Evolutionary conservation across 2,329 filamentous ascomycete species (phyloP).

Genomic region (Geosmithia morbida): DNA sequence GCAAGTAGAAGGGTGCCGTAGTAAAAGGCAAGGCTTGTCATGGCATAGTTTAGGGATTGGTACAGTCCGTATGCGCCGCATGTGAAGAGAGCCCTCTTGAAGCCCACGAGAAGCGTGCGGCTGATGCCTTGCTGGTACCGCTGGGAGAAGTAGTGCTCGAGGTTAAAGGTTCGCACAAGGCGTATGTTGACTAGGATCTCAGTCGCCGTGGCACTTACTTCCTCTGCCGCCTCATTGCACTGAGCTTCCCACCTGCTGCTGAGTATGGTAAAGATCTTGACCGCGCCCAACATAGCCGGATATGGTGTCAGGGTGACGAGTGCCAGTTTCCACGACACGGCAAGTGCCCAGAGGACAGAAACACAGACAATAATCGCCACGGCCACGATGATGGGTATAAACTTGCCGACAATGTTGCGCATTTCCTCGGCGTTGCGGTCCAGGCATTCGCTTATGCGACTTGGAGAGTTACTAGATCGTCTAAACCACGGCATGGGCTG

Average conservation of each 20-base stretch:
- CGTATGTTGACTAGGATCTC: slow-evolving; percentile 71
- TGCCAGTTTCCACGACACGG: slow-evolving; percentile 66
- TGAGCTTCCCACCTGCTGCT: slow-evolving; percentile 59
- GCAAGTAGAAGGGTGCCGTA: slow-evolving; percentile 57
- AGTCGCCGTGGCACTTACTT: slow-evolving; percentile 41
- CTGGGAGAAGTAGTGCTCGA: slow-evolving; percentile 55
- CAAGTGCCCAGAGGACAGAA: slow-evolving; percentile 61
- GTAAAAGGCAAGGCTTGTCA: slow-evolving; percentile 70
- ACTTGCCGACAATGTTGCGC: slow-evolving; percentile 66
- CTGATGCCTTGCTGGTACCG: slow-evolving; percentile 43
- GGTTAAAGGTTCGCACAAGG: slow-evolving; percentile 59
- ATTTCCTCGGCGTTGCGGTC: slow-evolving; percentile 80
- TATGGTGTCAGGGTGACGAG: slow-evolving; percentile 57
- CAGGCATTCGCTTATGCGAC: slow-evolving; percentile 53
- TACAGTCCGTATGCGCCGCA: slow-evolving; percentile 67
- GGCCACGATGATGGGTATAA: slow-evolving; percentile 55
- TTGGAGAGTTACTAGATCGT: slow-evolving; percentile 46
- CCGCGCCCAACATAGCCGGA: slow-evolving; percentile 53
- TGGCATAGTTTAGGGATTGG: slow-evolving; percentile 56
- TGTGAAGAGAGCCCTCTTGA: slow-evolving; percentile 49
- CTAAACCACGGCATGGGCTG: slow-evolving; percentile 76
- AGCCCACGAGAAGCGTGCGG: slow-evolving; percentile 42
- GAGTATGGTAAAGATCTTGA: slow-evolving; percentile 48
- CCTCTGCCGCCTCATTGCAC: slow-evolving; percentile 48
- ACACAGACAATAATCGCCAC: slow-evolving; percentile 51